A percentile compares a stretch with the other conserved stretches of the same genome.
phyloP scores from a whole-genome alignment of 2,329 filamentous ascomycete genomes.

The Aspergillus nomiae region DNA sequence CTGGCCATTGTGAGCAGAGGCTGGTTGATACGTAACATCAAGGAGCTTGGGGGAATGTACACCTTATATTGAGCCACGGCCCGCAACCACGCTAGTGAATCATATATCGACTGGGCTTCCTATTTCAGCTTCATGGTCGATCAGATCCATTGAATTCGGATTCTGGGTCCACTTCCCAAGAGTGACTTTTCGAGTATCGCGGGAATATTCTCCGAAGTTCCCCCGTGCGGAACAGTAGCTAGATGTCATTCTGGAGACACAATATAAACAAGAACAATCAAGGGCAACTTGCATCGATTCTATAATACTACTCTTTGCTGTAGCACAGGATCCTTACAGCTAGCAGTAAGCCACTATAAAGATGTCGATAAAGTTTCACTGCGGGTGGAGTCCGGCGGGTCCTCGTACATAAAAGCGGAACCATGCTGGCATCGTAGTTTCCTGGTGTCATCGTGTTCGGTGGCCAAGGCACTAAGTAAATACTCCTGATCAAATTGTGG shows the following conservation, averaged over 20 bases:
- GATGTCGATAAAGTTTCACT: not conserved
- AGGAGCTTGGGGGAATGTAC: not conserved
- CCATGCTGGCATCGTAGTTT: not conserved
- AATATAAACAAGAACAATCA: not conserved
- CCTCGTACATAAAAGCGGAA: not conserved
- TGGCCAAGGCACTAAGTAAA: not conserved
- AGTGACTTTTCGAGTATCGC: not conserved
- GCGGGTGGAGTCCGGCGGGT: not conserved
- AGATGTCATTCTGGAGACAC: not conserved
- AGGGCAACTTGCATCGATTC: not conserved
- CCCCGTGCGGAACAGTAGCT: not conserved
- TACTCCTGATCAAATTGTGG: not conserved
- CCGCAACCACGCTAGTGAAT: not conserved
- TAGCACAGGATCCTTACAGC: fast-evolving
- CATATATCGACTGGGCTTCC: not conserved
- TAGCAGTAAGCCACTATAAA: not conserved
- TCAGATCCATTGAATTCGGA: not conserved
- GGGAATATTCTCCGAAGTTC: not conserved
- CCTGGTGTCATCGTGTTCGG: not conserved
- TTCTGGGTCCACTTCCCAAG: not conserved
- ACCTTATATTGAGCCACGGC: not conserved
- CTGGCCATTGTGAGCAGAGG: not conserved
- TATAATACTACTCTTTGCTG: not conserved
- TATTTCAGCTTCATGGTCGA: not conserved
- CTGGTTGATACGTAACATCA: not conserved